A percentile compares a stretch with the other conserved stretches of the same genome.
phyloP scores from a whole-genome alignment of 768 basidiomycete species.

The Kwoniella shandongensis region DNA sequence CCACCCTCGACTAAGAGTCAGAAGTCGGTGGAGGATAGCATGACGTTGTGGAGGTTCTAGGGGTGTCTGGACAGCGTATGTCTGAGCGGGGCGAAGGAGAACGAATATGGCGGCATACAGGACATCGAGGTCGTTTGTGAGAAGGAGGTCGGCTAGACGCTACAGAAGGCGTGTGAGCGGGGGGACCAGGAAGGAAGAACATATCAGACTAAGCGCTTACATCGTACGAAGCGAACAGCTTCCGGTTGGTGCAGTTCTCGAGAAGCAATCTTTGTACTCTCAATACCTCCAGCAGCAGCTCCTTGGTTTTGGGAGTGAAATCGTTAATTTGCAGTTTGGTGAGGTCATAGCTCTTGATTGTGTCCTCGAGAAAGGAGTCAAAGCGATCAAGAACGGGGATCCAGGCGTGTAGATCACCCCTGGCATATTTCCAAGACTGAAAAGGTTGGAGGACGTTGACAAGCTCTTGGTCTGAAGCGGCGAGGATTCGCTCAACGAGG shows the following conservation, averaged over 20 bases:
- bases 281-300: constrained; percentile 74
- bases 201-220: constrained; percentile 59
- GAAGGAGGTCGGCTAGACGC: constrained; percentile 85
- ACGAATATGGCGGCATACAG: constrained; percentile 79
- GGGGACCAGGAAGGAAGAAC: not conserved
- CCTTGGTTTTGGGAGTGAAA: constrained; percentile 74
- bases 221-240: constrained; percentile 94
- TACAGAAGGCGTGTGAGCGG: constrained; percentile 54
- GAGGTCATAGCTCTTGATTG: constrained; percentile 80
- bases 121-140: constrained; percentile 84
- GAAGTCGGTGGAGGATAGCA: constrained; percentile 75
- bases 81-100: constrained; percentile 87
- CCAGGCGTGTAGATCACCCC: constrained; percentile 97
- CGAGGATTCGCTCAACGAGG: constrained; percentile 69
- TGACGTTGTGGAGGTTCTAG: constrained; percentile 73
- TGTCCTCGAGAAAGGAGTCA: constrained; percentile 78
- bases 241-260: constrained; percentile 96
- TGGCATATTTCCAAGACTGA: constrained; percentile 86
- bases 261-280: constrained; percentile 83
- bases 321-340: constrained; percentile 74
- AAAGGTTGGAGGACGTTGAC: constrained; percentile 67
- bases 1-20: constrained; percentile 60
- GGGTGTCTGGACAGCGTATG: constrained; percentile 84
- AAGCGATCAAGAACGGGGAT: constrained; percentile 93
- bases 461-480: constrained; percentile 70